Base-by-base conservation (phyloP, 768 basidiomycete genomes). In the Cystofilobasidium capitatum region DNA sequence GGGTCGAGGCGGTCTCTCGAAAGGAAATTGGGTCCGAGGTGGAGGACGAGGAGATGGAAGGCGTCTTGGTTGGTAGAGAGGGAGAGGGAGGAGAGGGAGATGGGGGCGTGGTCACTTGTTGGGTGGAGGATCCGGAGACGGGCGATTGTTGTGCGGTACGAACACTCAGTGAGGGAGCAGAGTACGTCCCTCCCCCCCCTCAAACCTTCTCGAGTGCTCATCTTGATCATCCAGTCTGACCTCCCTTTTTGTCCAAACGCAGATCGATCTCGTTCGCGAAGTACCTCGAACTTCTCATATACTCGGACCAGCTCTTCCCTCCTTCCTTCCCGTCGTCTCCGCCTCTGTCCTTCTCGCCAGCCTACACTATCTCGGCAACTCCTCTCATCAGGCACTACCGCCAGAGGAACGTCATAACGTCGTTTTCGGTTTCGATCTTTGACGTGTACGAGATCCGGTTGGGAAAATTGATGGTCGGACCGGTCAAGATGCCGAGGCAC, bases 211-310 rank as follows among this genome's bases (percentile, higher is more conserved):
- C 31, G 29, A 9, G 8, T 16, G 37, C 22, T n/a, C 7, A 31
- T 35, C 40, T 17, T 42, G 14, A 3, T 7, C 40, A 14, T 58
- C 3, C 6, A 8, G 9, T 20, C 57, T 66, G 29, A 57, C 45
- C 40, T 29, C 26, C n/a, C 4, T 58, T 35, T 4, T 22, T 33
- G 6, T 37, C 5, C 17, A 36, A 14, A 3, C 14, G 16, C 54
- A 69, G 67, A 17, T 57, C 37, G 9, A 39, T 69, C 31, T 45
- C 68, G 0, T 62, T 69, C 55, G 68, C 62, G 14, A 69, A 69
- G 51, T 69, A 57, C 58, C 62, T 69, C 44, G 68, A 69, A 36
- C 45, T 69, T 10, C 62, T 69, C 26, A 47, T 69, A 35, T 64
- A 69, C 49, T 62, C 55, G 24, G 47, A 58, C 62, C 6, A n/a